phyloP scores from a whole-genome alignment of 2,329 filamentous ascomycete genomes.

The Thielaviopsis cerberus region DNA sequence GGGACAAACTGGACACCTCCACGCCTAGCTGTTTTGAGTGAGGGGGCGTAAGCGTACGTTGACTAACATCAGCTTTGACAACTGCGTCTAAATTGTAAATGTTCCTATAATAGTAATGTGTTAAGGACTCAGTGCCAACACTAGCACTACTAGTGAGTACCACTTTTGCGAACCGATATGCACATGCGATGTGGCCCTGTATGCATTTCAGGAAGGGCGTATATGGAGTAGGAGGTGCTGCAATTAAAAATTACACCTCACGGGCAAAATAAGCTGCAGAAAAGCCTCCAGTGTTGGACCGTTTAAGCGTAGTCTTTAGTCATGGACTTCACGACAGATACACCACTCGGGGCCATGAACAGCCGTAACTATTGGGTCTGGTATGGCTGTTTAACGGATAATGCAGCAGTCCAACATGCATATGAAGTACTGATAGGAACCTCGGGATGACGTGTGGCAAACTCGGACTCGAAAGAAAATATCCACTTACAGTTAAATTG shows the following conservation, averaged over 20 bases:
- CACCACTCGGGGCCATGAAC: no score
- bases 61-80: neutral
- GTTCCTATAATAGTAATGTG: neutral
- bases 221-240: neutral
- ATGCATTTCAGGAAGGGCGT: neutral
- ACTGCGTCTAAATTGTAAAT: neutral
- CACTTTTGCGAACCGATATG: neutral
- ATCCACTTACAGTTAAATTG: no score
- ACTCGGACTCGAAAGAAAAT: no score
- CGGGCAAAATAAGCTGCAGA: no score
- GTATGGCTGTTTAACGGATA: no score
- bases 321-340: no score
- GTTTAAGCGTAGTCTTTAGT: no score
- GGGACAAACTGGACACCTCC: neutral
- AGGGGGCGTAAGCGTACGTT: neutral
- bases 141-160: neutral
- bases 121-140: neutral
- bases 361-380: no score
- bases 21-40: neutral
- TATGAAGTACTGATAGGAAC: no score
- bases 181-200: neutral
- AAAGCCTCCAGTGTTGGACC: no score
- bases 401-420: no score
- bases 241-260: neutral
- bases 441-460: no score